Evolutionary conservation across 2,329 filamentous ascomycete genomes (phyloP).

Genomic region (Paecilomyces sp.): DNA sequence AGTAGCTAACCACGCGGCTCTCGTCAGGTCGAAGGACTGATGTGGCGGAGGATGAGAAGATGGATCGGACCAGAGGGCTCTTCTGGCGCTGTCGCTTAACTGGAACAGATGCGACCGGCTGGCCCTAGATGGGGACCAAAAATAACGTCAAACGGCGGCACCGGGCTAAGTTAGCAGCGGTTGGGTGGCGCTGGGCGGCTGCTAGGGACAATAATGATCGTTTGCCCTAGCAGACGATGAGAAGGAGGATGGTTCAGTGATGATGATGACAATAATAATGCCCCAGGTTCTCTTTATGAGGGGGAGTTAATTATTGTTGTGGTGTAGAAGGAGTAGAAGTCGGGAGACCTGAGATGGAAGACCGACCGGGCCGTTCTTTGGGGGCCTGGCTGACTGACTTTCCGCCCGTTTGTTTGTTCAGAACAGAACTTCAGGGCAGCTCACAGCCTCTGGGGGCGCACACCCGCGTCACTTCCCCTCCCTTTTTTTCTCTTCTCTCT

Average conservation of each 20-base stretch:
- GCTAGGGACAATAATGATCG: no score
- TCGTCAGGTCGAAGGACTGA: neutral
- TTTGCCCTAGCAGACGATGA: no score
- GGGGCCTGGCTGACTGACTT: neutral
- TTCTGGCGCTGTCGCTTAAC: neutral
- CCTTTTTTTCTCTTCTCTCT: neutral
- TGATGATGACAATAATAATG: no score
- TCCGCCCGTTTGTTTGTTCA: neutral
- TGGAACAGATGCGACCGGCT: neutral
- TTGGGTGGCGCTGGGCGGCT: neutral
- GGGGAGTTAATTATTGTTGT: no score
- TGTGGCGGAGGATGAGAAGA: neutral
- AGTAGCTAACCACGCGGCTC: neutral
- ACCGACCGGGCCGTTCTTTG: neutral
- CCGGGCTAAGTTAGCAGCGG: neutral
- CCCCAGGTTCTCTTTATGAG: no score
- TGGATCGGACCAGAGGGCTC: neutral
- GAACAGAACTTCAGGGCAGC: neutral
- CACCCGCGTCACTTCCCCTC: neutral
- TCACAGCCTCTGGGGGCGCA: neutral
- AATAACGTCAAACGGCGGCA: neutral
- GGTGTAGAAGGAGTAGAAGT: no score
- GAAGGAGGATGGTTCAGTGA: no score
- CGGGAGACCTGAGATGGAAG: neutral
- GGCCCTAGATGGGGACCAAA: neutral